These are phyloP conservation scores for Phanerodontia chrysosporium DNA, from an alignment of 768 basidiomycete genomes.

Conservation along the genomic window DNA sequence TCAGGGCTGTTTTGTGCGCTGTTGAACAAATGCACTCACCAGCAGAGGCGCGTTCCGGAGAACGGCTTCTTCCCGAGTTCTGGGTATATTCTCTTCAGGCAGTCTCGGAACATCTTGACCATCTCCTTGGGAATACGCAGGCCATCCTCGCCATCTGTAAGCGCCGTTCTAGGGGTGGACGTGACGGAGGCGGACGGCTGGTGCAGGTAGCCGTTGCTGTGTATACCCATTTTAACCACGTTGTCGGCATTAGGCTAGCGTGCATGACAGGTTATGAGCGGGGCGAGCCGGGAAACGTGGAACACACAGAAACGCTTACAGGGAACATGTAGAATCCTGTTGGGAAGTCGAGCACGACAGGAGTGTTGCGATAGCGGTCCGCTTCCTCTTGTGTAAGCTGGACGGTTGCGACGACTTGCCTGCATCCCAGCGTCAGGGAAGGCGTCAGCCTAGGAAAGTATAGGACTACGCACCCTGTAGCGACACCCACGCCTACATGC, in stretches of 20 bases:
- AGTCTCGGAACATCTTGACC: constrained; percentile 45
- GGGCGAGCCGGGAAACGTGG: neutral
- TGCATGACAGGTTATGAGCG: neutral
- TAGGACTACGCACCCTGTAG: constrained; percentile 76
- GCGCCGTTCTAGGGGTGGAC: constrained; percentile 75
- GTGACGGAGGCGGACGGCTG: constrained; percentile 33
- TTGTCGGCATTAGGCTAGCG: constrained; percentile 61
- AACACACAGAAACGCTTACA: constrained; percentile 35
- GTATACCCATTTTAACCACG: constrained; percentile 76
- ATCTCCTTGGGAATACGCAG: constrained; percentile 61
- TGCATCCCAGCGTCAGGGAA: constrained; percentile 24
- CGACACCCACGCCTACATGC: constrained; percentile 38
- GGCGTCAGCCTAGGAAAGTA: neutral
- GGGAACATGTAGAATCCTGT: constrained; percentile 84
- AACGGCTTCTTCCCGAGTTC: constrained; percentile 73
- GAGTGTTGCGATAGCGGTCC: constrained; percentile 51
- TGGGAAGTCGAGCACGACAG: constrained; percentile 70
- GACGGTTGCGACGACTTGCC: constrained; percentile 76
- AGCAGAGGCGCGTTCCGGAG: constrained; percentile 75
- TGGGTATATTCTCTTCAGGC: constrained; percentile 64
- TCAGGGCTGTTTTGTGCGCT: too few species aligned
- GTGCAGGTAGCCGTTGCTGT: constrained; percentile 68
- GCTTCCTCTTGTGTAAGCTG: constrained; percentile 73
- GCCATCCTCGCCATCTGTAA: constrained; percentile 52
- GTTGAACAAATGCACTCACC: constrained; percentile 43